Percentiles rank a stretch among this genome's conserved stretches.
phyloP scores from a whole-genome alignment of 106 monocot genomes.

The Triglochin maritima region DNA sequence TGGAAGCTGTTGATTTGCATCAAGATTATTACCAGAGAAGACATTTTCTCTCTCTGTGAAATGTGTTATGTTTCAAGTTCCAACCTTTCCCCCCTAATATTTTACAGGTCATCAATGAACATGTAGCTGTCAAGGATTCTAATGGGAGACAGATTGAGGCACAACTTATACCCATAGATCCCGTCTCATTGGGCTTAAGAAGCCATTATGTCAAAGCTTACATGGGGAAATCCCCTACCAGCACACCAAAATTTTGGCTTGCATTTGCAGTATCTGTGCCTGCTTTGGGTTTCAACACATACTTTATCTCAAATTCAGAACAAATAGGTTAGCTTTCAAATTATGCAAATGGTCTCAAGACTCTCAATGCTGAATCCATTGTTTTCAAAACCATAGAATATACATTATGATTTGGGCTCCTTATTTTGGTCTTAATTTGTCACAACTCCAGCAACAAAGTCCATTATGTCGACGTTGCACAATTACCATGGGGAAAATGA shows the following conservation, averaged over 20 bases:
- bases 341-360: not conserved
- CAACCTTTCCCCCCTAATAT: no score
- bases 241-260: slow-evolving; percentile 74
- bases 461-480: slow-evolving; percentile 32
- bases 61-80: no score
- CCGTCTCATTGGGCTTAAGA: slow-evolving; percentile 32
- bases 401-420: not conserved
- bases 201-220: slow-evolving; percentile 59
- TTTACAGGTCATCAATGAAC: slow-evolving; percentile 52
- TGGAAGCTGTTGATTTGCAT: no score
- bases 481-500: slow-evolving; percentile 15
- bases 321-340: slow-evolving; percentile 31
- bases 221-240: slow-evolving; percentile 36
- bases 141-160: slow-evolving; percentile 64
- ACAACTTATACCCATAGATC: slow-evolving; percentile 55
- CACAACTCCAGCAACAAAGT: slow-evolving; percentile 4
- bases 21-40: no score
- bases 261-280: slow-evolving; percentile 76
- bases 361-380: not conserved
- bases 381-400: no score
- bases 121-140: slow-evolving; percentile 62
- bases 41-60: no score
- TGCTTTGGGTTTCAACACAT: slow-evolving; percentile 87
- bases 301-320: slow-evolving; percentile 48
- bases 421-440: not conserved